Percentiles rank a stretch among this genome's conserved stretches.
Conservation (phyloP, 768 basidiomycete genomes). For the Lanmaoa rubissima region DNA sequence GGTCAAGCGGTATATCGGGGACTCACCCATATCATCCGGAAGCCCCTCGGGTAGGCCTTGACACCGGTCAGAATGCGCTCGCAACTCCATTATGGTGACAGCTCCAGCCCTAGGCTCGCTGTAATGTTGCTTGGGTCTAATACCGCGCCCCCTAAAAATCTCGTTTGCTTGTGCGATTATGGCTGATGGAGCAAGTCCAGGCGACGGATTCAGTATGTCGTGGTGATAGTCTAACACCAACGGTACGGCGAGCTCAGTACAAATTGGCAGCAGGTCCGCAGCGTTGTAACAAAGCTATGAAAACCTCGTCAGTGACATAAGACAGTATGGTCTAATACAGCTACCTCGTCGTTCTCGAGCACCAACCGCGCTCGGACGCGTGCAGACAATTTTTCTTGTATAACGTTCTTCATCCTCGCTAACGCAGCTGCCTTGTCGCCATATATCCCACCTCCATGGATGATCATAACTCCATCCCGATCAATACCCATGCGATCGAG, state of each 20-base stretch:
- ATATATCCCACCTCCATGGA: constrained; percentile 85
- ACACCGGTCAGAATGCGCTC: constrained; percentile 87
- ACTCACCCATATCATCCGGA: constrained; percentile 64
- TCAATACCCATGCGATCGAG: constrained; percentile 81
- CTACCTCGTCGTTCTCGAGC: constrained; percentile 92
- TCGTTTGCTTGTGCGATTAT: constrained; percentile 76
- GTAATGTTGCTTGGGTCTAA: constrained; percentile 89
- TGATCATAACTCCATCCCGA: constrained; percentile 83
- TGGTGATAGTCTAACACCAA: constrained; percentile 83
- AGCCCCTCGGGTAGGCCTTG: constrained; percentile 59
- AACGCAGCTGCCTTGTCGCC: constrained; percentile 74
- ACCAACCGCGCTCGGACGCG: constrained; percentile 73
- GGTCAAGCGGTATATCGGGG: not conserved
- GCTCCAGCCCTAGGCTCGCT: constrained; percentile 89
- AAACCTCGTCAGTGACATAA: not conserved
- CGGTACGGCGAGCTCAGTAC: constrained; percentile 78
- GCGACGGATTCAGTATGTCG: constrained; percentile 64
- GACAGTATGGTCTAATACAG: not conserved
- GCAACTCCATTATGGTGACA: constrained; percentile 74
- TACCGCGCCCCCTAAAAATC: constrained; percentile 74
- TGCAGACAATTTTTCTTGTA: constrained; percentile 53
- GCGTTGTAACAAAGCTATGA: constrained; percentile 77
- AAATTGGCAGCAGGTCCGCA: constrained; percentile 83
- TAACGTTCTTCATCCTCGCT: constrained; percentile 69
- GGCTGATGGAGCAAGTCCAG: constrained; percentile 50